phyloP scores from a whole-genome alignment of 2,329 filamentous ascomycete genomes.

The Fusarium nurragi region DNA sequence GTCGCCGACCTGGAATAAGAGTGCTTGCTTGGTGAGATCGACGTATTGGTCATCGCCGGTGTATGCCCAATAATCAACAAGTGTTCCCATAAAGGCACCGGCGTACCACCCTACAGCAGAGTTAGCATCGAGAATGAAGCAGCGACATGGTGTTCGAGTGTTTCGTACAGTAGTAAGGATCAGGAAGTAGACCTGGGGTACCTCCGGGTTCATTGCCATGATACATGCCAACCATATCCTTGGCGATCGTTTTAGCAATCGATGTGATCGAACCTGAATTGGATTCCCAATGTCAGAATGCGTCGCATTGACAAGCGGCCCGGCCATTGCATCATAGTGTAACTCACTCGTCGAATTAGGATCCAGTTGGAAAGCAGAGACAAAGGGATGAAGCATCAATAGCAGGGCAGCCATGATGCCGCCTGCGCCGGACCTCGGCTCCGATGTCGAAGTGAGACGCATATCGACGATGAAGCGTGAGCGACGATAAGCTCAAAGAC shows the following conservation, averaged over 20 bases:
- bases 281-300: conserved; percentile 3
- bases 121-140: conserved; percentile 8
- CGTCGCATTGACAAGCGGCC: neutral
- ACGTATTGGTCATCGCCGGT: conserved; percentile 80
- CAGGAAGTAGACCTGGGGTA: conserved; percentile 61
- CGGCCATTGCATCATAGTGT: neutral
- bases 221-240: conserved; percentile 58
- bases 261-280: conserved; percentile 59
- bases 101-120: conserved; percentile 72
- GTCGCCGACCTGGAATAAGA: conserved; percentile 78
- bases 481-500: conserved; percentile 33
- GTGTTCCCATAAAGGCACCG: conserved; percentile 74
- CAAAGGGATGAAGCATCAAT: conserved; percentile 40
- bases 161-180: conserved; percentile 64
- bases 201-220: conserved; percentile 60
- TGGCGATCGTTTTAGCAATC: conserved; percentile 60
- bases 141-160: neutral
- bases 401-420: conserved; percentile 40
- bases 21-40: conserved; percentile 69
- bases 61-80: conserved; percentile 88
- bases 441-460: conserved; percentile 22
- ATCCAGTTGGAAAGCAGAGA: conserved; percentile 50
- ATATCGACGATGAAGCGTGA: conserved; percentile 34
- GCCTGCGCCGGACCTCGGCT: conserved; percentile 25
- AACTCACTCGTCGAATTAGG: conserved; percentile 50